A percentile compares a stretch with the other conserved stretches of the same genome.
Evolutionary conservation across 2,329 filamentous ascomycete species (phyloP).

Genomic region (Pyricularia pennisetigena): DNA sequence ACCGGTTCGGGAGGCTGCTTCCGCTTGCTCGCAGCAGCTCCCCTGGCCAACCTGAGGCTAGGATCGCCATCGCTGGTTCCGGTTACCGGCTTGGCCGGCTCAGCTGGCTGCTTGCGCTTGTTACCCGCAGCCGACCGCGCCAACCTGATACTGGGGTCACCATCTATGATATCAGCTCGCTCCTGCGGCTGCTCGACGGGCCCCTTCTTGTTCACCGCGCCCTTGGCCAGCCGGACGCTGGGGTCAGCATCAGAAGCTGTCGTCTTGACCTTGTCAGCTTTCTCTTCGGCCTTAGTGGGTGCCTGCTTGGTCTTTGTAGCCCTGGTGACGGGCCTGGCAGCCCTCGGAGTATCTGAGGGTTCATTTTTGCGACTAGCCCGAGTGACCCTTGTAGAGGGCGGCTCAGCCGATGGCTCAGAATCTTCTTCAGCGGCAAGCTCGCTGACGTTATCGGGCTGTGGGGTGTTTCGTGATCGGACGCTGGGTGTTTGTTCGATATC

Average conservation of each 20-base stretch:
- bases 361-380: not conserved
- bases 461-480: not conserved
- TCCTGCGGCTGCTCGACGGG: not conserved
- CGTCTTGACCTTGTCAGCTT: not conserved
- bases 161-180: not conserved
- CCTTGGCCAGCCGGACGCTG: not conserved
- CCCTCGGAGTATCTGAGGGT: not conserved
- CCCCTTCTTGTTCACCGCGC: not conserved
- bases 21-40: not conserved
- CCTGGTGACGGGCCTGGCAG: not conserved
- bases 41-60: not conserved
- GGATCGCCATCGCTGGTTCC: not conserved
- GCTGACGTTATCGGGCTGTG: not conserved
- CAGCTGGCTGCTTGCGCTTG: not conserved
- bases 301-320: not conserved
- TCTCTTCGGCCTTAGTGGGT: not conserved
- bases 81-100: not conserved
- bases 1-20: slow-evolving; percentile 2
- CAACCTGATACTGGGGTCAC: not conserved
- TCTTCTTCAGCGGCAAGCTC: not conserved
- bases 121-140: not conserved
- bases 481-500: not conserved
- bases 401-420: not conserved
- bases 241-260: not conserved
- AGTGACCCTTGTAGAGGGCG: not conserved